Conservation (phyloP, 306 rosid species). For the Fragaria iinumae region DNA sequence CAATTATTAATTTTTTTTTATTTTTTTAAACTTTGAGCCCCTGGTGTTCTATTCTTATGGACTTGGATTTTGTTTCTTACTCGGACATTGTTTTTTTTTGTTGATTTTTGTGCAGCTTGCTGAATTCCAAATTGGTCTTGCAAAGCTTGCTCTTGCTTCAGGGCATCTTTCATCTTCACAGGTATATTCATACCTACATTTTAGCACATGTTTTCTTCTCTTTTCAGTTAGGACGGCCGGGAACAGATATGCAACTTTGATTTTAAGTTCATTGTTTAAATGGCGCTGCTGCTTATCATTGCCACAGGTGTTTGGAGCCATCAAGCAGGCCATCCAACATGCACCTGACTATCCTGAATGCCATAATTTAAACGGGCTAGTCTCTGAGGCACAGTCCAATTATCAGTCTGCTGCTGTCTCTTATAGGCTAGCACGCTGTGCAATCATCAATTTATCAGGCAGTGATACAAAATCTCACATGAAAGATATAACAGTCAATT, state of each 20-base stretch:
- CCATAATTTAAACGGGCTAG: conserved; percentile 81
- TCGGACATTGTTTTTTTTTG: neutral
- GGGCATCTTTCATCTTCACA: conserved; percentile 82
- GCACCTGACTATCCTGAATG: conserved; percentile 86
- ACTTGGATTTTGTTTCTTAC: conserved; percentile 4
- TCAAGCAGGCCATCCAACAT: conserved; percentile 82
- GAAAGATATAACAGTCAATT: conserved; percentile 68
- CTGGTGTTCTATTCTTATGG: neutral
- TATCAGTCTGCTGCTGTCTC: conserved; percentile 67
- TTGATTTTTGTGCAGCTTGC: conserved; percentile 59
- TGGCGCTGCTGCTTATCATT: conserved; percentile 18
- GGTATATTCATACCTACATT: conserved; percentile 44
- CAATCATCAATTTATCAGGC: conserved; percentile 39
- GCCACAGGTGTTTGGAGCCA: conserved; percentile 81
- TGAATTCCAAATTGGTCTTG: conserved; percentile 90
- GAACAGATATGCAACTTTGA: neutral
- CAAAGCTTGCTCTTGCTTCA: conserved; percentile 76
- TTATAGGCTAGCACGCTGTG: conserved; percentile 69
- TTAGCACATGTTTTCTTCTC: conserved; percentile 18
- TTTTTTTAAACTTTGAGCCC: too few relatives aligned
- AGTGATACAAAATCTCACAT: conserved; percentile 43
- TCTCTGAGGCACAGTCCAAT: conserved; percentile 73
- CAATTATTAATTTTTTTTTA: neutral
- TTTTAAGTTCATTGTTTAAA: neutral
- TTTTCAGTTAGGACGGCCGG: conserved; percentile 12